Evolutionary conservation across 139 green algal species (phyloP).

Genomic region (Micractinium conductrix): DNA sequence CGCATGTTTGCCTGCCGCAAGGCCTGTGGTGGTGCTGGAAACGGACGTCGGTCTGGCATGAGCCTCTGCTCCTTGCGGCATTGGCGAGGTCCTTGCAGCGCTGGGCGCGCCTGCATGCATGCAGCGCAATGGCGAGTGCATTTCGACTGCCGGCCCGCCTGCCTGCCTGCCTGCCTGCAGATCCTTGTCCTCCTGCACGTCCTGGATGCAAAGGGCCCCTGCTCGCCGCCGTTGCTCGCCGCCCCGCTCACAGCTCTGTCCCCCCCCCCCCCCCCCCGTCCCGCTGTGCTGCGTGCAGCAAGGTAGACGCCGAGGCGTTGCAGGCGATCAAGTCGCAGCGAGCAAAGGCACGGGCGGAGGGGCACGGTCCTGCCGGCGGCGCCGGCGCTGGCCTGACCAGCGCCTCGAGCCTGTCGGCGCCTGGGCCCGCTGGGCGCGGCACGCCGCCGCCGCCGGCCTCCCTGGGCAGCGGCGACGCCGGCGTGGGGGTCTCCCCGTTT

Average conservation of each 20-base stretch:
- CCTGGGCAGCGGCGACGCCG: background rate
- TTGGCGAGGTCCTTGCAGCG: no score
- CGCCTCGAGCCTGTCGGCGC: background rate
- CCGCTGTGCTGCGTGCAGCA: background rate
- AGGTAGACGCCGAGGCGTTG: constrained; percentile 44
- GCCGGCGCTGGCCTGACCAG: background rate
- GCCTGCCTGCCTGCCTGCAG: no score
- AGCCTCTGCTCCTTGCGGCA: no score
- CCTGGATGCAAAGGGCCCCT: no score
- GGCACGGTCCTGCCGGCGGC: background rate
- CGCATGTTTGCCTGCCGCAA: background rate
- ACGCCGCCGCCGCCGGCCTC: background rate
- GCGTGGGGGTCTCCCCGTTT: constrained; percentile 1
- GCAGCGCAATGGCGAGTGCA: no score
- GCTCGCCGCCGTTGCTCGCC: no score
- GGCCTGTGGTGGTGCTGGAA: background rate
- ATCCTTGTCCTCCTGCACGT: no score
- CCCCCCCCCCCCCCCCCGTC: background rate
- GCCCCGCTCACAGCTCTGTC: no score
- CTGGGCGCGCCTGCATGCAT: no score
- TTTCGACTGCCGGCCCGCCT: no score
- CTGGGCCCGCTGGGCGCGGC: background rate
- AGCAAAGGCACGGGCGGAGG: constrained; percentile 7
- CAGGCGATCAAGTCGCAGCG: constrained; percentile 40
- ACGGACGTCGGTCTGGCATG: no score